Conservation (phyloP, 2,329 filamentous ascomycete genomes). For the Neurospora crassa region DNA sequence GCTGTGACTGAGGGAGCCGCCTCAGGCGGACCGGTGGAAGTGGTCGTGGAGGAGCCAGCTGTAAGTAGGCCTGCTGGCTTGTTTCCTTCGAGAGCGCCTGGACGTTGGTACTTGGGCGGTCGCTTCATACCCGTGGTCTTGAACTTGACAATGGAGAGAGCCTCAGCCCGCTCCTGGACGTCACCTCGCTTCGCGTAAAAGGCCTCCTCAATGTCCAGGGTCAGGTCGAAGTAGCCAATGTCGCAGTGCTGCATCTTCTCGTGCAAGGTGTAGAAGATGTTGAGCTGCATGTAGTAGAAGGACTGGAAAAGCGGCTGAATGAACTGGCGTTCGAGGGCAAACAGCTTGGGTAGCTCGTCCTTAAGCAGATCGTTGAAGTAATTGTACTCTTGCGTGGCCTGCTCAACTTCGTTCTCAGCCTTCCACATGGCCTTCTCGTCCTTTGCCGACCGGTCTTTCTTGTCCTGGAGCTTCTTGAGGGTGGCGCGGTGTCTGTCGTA, state of each 20-base stretch:
- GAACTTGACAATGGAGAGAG: slow-evolving; percentile 78
- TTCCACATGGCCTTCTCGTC: slow-evolving; percentile 98
- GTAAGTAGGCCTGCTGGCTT: slow-evolving; percentile 44
- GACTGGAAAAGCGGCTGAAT: slow-evolving; percentile 96
- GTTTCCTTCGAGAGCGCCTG: slow-evolving; percentile 40
- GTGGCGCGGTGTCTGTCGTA: slow-evolving; percentile 78
- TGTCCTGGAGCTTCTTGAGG: slow-evolving; percentile 92
- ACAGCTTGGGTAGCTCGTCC: slow-evolving; percentile 88
- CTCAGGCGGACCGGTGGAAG: background rate
- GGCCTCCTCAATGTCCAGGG: slow-evolving; percentile 81
- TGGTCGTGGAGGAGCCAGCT: slow-evolving; percentile 30
- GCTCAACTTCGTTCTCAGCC: slow-evolving; percentile 82
- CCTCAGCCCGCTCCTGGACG: slow-evolving; percentile 76
- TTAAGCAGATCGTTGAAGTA: slow-evolving; percentile 98
- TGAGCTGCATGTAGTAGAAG: slow-evolving; percentile 99
- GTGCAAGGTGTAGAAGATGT: slow-evolving; percentile 97
- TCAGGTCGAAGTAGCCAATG: slow-evolving; percentile 95
- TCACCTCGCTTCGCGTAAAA: slow-evolving; percentile 85
- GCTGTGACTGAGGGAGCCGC: background rate
- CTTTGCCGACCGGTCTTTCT: slow-evolving; percentile 92
- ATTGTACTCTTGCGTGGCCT: slow-evolving; percentile 90
- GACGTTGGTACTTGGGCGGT: slow-evolving; percentile 51
- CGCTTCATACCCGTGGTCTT: slow-evolving; percentile 70
- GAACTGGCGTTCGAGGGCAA: slow-evolving; percentile 82
- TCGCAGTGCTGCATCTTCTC: slow-evolving; percentile 97